Evolutionary conservation across 2,329 filamentous ascomycete genomes (phyloP), one percentile per base, ranked within the genome.

Genomic region (Alternaria atra): DNA sequence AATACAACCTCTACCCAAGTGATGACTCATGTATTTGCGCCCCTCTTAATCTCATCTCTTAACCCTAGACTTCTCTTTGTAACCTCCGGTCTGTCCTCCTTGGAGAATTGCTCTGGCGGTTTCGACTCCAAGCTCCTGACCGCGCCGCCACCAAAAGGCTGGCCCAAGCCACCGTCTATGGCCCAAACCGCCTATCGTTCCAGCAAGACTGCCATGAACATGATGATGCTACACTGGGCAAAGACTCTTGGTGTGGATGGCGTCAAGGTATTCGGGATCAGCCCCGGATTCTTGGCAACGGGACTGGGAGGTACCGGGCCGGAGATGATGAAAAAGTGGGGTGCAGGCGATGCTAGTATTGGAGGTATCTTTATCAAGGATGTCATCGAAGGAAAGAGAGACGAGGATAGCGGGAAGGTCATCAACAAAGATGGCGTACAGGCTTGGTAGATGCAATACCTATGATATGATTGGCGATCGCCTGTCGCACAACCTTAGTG

Each of bases 191-290:
- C 73, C 12, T 84, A 84, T 57, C 76, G 81, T 8, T 72, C 72
- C 54, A 76, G 74, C 30, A 85, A 85, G 71, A 76, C 79, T 5
- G 84, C 79, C 1, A 52, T 85, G 64, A 85, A 83, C 39, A 85
- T 85, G 75, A 35, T 84, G 65, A 82, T 83, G 79, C 63, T 84
- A 47, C 78, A 83, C 13, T 87, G 84, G 83, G 61, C 73, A 34
- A 73, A 76, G 30, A 65, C 74, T 70, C 65, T 84, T 34, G 75
- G 83, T 15, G 85, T 81, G 77, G 71, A 80, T 53, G 75, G 79
- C 2, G 76, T 78, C 29, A 86, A 85, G 64, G 81, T 85, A 0
- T 85, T 80, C 63, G 73, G 67, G 0, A 77, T 84, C 3, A 78
- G 76, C 59, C 83, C 83, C 0, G 83, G 84, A 0, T 79, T 84